Evolutionary conservation across 2,329 filamentous ascomycete genomes (phyloP).

Genomic region (Fusarium pilosicola): DNA sequence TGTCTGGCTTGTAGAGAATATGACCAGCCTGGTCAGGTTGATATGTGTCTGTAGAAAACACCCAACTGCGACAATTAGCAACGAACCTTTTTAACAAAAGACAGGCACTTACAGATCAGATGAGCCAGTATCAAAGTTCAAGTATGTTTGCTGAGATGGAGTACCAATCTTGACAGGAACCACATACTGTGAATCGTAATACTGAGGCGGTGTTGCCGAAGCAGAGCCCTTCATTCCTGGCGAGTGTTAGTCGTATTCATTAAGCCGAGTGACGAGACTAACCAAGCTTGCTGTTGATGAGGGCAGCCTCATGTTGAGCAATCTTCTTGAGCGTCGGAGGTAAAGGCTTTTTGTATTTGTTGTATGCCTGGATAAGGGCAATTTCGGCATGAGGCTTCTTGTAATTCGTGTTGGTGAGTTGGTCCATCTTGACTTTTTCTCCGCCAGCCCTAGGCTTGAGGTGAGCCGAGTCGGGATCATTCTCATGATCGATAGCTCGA

Average conservation of each 20-base stretch:
- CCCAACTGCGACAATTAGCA: slow-evolving; percentile 64
- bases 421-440: slow-evolving; percentile 44
- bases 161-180: slow-evolving; percentile 71
- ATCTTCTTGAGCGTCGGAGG: slow-evolving; percentile 43
- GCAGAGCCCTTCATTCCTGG: slow-evolving; percentile 39
- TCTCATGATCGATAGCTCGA: slow-evolving; percentile 1
- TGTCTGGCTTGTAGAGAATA: slow-evolving; percentile 63
- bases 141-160: slow-evolving; percentile 64
- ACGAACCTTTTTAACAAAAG: accelerated
- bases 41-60: slow-evolving; percentile 69
- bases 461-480: slow-evolving; percentile 9
- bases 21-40: slow-evolving; percentile 61
- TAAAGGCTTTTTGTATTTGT: slow-evolving; percentile 51
- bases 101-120: slow-evolving; percentile 58
- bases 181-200: slow-evolving; percentile 66
- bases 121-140: slow-evolving; percentile 75
- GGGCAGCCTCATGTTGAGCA: slow-evolving; percentile 24
- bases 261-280: background rate
- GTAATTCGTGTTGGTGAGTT: slow-evolving; percentile 50
- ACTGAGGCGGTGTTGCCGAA: slow-evolving; percentile 43
- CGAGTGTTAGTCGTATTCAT: background rate
- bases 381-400: slow-evolving; percentile 46
- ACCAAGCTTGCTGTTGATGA: slow-evolving; percentile 42
- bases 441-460: slow-evolving; percentile 8
- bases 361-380: slow-evolving; percentile 47